These are phyloP conservation scores for Aegilops tauschii DNA, from an alignment of 176 grass and related monocot species.

Conservation along the genomic window DNA sequence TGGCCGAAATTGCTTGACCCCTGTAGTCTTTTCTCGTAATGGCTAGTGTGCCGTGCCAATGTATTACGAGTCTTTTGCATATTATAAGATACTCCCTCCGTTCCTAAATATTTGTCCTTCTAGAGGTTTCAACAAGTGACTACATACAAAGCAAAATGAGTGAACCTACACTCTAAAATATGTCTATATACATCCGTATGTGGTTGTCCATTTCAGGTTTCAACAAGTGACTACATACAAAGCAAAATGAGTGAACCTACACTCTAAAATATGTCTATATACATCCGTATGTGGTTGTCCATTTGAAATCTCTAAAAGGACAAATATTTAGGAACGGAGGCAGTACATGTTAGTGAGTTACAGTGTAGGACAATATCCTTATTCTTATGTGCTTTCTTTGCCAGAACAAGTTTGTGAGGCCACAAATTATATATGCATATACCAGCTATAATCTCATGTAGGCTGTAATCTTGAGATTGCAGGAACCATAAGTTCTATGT, in stretches of 20 bases:
- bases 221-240: too few species aligned
- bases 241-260: too few species aligned
- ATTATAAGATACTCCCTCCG: neutral
- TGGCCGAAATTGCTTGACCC: neutral
- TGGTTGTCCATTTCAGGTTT: too few species aligned
- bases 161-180: too few species aligned
- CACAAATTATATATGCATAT: neutral
- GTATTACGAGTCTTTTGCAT: neutral
- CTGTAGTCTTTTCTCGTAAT: neutral
- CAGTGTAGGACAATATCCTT: neutral
- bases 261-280: too few species aligned
- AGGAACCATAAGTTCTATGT: neutral
- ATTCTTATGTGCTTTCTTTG: neutral
- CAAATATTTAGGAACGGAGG: too few species aligned
- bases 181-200: too few species aligned
- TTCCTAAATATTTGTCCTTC: too few species aligned
- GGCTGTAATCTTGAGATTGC: neutral
- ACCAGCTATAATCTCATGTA: neutral
- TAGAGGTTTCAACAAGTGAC: too few species aligned
- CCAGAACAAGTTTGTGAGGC: neutral
- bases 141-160: too few species aligned
- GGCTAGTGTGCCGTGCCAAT: neutral
- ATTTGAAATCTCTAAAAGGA: too few species aligned
- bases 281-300: too few species aligned
- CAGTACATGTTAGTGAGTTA: neutral